Evolutionary conservation across 305 asterid species (phyloP).

Genomic region (Fraxinus sp.): DNA sequence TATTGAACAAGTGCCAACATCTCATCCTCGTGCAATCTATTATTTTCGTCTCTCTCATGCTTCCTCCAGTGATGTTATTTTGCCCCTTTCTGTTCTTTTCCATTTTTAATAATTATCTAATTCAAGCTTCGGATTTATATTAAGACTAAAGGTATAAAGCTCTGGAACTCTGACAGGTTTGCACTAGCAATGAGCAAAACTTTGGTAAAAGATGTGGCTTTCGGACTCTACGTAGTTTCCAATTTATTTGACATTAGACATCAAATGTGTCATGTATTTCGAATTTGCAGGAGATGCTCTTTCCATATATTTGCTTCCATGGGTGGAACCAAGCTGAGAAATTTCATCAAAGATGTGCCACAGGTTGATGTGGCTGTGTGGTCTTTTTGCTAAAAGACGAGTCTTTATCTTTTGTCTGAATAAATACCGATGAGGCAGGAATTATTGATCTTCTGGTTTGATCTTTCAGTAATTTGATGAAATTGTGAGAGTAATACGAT

Average conservation of each 20-base stretch:
- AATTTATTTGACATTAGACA: not conserved
- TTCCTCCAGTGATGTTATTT: not conserved
- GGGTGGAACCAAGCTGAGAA: constrained; percentile 26
- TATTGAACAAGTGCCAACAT: not conserved
- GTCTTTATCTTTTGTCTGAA: constrained; percentile 15
- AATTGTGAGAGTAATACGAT: constrained; percentile 18
- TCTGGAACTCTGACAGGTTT: not conserved
- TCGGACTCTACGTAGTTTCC: not conserved
- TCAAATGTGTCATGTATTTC: constrained; percentile 18
- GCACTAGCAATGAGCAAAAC: not conserved
- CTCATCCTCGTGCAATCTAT: not conserved
- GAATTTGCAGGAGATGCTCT: constrained; percentile 34
- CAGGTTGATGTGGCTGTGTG: constrained; percentile 22
- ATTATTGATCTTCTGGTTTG: constrained; percentile 23
- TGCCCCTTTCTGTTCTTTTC: not conserved
- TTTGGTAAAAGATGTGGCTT: not conserved
- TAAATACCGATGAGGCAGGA: constrained; percentile 23
- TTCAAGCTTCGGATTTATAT: not conserved
- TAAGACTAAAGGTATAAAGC: not conserved
- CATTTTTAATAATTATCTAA: not conserved
- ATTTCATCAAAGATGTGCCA: constrained; percentile 22
- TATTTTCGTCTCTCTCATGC: not conserved
- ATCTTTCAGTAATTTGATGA: constrained; percentile 31
- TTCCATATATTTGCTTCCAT: constrained; percentile 24
- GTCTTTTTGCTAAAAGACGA: constrained; percentile 10